Conservation (phyloP, 306 rosid genomes). For the Quercus alba region DNA sequence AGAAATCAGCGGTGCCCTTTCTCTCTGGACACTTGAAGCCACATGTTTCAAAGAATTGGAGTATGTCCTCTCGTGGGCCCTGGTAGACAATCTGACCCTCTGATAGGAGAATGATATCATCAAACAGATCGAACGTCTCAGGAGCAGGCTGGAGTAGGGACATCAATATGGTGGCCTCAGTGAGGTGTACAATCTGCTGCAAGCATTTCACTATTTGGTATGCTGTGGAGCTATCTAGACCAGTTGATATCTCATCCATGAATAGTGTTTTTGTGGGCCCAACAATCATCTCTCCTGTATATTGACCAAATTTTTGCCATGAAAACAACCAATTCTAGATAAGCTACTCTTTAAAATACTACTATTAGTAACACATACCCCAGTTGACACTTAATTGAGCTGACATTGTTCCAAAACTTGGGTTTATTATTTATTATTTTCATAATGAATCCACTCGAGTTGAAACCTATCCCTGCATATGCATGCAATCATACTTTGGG, state of each 20-base stretch:
- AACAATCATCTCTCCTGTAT: conserved; percentile 1
- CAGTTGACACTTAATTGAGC: too few species aligned
- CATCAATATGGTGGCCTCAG: not conserved
- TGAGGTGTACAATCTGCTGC: not conserved
- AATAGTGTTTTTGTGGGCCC: not conserved
- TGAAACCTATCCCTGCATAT: too few species aligned
- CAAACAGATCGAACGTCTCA: conserved; percentile 1
- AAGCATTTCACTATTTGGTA: not conserved
- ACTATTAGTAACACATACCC: too few species aligned
- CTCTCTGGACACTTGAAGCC: conserved; percentile 1
- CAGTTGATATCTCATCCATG: conserved; percentile 14
- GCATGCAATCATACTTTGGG: too few species aligned
- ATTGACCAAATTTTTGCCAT: not conserved
- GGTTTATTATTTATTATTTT: too few species aligned
- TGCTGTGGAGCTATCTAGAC: not conserved
- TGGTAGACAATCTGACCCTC: not conserved
- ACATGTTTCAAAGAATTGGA: not conserved
- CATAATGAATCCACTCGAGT: too few species aligned
- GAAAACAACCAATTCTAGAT: too few species aligned
- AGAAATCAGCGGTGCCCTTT: not conserved
- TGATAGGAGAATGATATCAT: not conserved
- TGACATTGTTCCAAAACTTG: too few species aligned
- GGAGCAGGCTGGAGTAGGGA: conserved; percentile 6
- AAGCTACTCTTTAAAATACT: too few species aligned
- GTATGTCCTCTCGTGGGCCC: not conserved